phyloP scores from a whole-genome alignment of 2,329 filamentous ascomycete genomes.

The Epichloe sp. region DNA sequence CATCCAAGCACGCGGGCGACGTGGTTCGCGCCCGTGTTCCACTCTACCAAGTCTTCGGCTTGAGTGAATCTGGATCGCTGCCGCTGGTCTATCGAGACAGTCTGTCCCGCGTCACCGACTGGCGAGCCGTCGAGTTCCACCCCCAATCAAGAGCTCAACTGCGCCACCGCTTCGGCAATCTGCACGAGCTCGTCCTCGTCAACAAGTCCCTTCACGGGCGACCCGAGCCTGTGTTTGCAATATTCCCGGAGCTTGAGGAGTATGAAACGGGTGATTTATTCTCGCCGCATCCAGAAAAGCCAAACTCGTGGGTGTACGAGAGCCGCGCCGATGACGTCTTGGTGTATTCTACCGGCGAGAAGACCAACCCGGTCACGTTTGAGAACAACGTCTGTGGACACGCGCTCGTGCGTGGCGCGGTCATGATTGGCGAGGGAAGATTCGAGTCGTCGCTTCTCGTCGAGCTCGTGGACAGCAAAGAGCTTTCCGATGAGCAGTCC shows the following conservation, averaged over 20 bases:
- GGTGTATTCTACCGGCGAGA: slow-evolving; percentile 6
- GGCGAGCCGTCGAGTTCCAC: slow-evolving; percentile 3
- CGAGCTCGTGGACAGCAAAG: not conserved
- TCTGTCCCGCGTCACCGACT: not conserved
- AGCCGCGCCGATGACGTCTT: slow-evolving; percentile 5
- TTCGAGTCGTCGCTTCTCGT: slow-evolving; percentile 1
- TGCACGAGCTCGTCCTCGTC: slow-evolving; percentile 1
- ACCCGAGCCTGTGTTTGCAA: not conserved
- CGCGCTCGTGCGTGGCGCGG: slow-evolving; percentile 1
- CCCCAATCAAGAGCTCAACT: not conserved
- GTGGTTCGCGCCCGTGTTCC: not conserved
- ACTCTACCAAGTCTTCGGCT: slow-evolving; percentile 1
- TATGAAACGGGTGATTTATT: slow-evolving; percentile 4
- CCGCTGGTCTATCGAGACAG: slow-evolving; percentile 1
- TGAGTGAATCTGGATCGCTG: slow-evolving; percentile 2
- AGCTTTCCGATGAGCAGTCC: not conserved
- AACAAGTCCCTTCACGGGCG: not conserved
- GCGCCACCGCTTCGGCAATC: not conserved
- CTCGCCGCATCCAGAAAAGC: not conserved
- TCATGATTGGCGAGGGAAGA: slow-evolving; percentile 2
- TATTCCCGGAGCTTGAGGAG: not conserved
- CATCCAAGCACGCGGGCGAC: not conserved
- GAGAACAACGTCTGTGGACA: slow-evolving; percentile 1
- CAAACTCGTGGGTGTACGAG: slow-evolving; percentile 2
- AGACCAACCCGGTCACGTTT: slow-evolving; percentile 4